Evolutionary conservation across 768 basidiomycete species (phyloP), one percentile per base, ranked within the genome.

Genomic region (Ephemerocybe angulata): DNA sequence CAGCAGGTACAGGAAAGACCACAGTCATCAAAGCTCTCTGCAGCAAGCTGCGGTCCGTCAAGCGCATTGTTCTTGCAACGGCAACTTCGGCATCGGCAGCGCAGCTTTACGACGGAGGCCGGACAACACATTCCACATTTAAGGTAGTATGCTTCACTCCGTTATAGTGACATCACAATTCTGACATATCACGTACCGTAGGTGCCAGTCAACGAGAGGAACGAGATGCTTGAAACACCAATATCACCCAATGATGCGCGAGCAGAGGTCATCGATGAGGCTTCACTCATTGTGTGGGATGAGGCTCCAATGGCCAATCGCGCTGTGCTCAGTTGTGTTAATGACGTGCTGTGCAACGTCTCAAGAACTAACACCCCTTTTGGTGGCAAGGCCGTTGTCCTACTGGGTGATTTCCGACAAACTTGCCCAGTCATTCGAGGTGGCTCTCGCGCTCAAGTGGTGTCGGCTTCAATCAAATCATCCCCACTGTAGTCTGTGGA

Each of bases 1-100:
- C 70, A 51, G 74, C 75, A 1, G 76, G 76, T 0, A 57, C 71
- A 3, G 76, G 75, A 0, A 78, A 78, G 58, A 77, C 74, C 0
- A 72, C 65, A 30, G 29, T 76, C 1, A 54, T 72, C 1, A 68
- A 68, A 31, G 62, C 72, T 0, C 49, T 78, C 4, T 72, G 70
- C 43, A 66, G 67, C 53, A 60, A 57, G 27, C 35, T 75, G 0
- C 59, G 74, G 11, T 50, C 62, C 0, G 28, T 27, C 1, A 65
- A 64, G 1, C 50, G 62, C 19, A 71, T 76, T 25, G 66, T 72
- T 0, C 47, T 76, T 22, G 60, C 72, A 2, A 72, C 67, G 1
- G 75, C 73, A 0, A 70, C 72, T 3, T 69, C 76, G 2, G 73
- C 69, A 4, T 73, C 73, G 59, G 74, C 73, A 12, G 72, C 73